Conservation (phyloP, 192 early-diverging fungal species). For the Thamnidium elegans region DNA sequence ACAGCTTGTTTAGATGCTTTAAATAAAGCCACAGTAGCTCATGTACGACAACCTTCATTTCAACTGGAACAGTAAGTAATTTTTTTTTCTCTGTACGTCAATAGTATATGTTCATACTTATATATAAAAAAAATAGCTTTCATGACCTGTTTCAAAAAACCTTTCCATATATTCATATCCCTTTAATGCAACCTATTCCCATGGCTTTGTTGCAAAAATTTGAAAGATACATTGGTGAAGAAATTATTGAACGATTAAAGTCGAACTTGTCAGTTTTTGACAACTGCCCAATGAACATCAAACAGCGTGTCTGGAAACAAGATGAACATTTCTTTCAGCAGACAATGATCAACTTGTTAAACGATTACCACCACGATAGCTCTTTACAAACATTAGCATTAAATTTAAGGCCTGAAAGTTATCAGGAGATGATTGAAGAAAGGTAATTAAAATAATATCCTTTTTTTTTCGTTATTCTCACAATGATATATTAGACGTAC, state of each 20-base stretch:
- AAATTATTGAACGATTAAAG: conserved; percentile 27
- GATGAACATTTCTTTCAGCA: conserved; percentile 40
- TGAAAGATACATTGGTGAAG: conserved; percentile 38
- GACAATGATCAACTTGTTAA: conserved; percentile 30
- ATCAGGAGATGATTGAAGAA: conserved; percentile 26
- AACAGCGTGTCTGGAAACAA: conserved; percentile 42
- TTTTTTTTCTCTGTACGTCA: neutral
- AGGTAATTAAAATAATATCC: too few relatives aligned
- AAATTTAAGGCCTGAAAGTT: conserved; percentile 28
- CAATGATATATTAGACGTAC: conserved; percentile 27
- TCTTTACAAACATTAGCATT: conserved; percentile 17
- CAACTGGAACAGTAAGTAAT: conserved; percentile 17
- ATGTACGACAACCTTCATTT: conserved; percentile 30
- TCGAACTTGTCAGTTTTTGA: conserved; percentile 29
- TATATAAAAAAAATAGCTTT: conserved; percentile 34
- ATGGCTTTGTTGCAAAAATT: conserved; percentile 47
- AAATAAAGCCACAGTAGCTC: conserved; percentile 41
- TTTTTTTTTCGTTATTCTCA: too few relatives aligned
- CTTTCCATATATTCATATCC: conserved; percentile 46
- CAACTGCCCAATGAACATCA: conserved; percentile 41
- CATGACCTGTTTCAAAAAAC: conserved; percentile 40
- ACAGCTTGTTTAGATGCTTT: conserved; percentile 45
- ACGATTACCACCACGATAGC: conserved; percentile 38
- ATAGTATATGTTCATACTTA: neutral
- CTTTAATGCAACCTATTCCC: conserved; percentile 49